These are phyloP conservation scores for Fusarium sulawesiense DNA, from an alignment of 2,329 filamentous ascomycete genomes.

Conservation along the genomic window DNA sequence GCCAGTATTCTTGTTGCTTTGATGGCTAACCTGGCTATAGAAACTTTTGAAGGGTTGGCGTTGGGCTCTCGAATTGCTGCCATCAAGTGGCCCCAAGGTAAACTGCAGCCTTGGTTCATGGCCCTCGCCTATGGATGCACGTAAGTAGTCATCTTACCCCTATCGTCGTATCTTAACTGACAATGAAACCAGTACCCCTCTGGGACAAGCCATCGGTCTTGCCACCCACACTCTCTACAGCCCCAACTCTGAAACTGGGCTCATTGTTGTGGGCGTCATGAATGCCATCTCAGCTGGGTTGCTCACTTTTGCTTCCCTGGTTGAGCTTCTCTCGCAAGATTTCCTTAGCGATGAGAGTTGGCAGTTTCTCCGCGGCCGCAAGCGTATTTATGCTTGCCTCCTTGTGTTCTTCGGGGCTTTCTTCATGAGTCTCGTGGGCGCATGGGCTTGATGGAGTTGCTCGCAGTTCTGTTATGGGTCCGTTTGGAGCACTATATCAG, in stretches of 20 bases:
- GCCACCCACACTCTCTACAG: constrained; percentile 77
- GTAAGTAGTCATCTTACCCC: constrained; percentile 48
- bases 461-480: background rate
- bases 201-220: constrained; percentile 79
- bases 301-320: constrained; percentile 76
- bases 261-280: constrained; percentile 78
- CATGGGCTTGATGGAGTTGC: constrained; percentile 63
- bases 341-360: constrained; percentile 75
- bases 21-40: constrained; percentile 40
- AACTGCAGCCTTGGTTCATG: constrained; percentile 66
- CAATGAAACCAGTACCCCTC: constrained; percentile 65
- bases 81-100: constrained; percentile 57
- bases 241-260: constrained; percentile 71
- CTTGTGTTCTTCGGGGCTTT: constrained; percentile 70
- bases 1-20: rapidly evolving
- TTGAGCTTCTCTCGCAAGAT: constrained; percentile 78
- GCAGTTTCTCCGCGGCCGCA: constrained; percentile 64
- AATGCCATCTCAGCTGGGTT: constrained; percentile 79
- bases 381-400: constrained; percentile 65
- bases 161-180: constrained; percentile 11
- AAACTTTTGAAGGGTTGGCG: constrained; percentile 67
- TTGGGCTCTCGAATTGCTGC: constrained; percentile 72
- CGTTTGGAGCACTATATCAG: background rate
- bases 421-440: constrained; percentile 72
- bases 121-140: constrained; percentile 68